Evolutionary conservation across 371 early-diverging fungal genomes (phyloP).

Genomic region (Globomyces sp.): DNA sequence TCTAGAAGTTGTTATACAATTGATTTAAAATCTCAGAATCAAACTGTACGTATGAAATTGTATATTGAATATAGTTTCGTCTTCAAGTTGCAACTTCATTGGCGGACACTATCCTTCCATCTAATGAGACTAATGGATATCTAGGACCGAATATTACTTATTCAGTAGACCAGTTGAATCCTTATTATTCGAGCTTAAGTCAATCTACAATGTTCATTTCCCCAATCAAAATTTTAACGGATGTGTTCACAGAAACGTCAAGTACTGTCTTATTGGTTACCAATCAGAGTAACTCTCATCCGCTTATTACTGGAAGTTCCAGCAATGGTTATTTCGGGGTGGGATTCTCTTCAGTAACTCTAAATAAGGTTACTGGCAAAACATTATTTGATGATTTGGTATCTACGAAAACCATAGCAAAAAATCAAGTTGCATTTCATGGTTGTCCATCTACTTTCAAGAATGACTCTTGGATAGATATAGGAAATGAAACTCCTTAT

Average conservation of each 20-base stretch:
- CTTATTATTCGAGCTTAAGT: not conserved
- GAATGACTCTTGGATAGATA: conserved; percentile 10
- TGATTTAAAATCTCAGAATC: too few species aligned
- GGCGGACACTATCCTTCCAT: conserved; percentile 11
- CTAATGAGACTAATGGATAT: conserved; percentile 5
- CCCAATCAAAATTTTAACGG: not conserved
- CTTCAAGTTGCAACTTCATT: conserved; percentile 9
- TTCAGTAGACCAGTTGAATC: not conserved
- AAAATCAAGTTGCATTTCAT: conserved; percentile 15
- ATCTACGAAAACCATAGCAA: not conserved
- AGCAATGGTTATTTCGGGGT: conserved; percentile 7
- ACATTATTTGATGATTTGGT: conserved; percentile 11
- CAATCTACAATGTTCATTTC: not conserved
- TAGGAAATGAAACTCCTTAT: conserved; percentile 10
- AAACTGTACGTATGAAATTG: too few species aligned
- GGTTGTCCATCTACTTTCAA: conserved; percentile 12
- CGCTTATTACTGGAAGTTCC: not conserved
- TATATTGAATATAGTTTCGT: not conserved
- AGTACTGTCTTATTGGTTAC: conserved; percentile 1
- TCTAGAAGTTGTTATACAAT: too few species aligned
- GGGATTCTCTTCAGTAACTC: not conserved
- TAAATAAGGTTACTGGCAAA: too few species aligned
- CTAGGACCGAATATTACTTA: not conserved
- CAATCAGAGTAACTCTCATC: not conserved
- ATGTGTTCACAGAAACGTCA: not conserved